A percentile compares a stretch with the other conserved stretches of the same genome.
These are phyloP conservation scores for Rhizophora mangle DNA, from an alignment of 345 rosid genomes.

Conservation along the genomic window DNA sequence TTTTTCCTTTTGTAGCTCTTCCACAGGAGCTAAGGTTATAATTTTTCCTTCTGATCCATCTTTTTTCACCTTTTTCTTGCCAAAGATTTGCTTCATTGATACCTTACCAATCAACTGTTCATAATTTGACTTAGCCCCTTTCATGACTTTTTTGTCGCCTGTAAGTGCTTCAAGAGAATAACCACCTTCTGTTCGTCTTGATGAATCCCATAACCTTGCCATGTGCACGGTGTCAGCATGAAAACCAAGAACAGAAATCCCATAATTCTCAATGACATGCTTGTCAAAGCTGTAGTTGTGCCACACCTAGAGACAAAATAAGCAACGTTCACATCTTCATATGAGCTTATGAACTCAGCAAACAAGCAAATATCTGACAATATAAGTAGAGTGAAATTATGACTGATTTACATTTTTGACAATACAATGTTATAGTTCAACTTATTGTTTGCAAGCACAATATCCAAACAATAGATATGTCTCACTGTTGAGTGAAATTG, in stretches of 20 bases:
- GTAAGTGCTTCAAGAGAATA: slow-evolving; percentile 97
- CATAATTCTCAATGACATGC: slow-evolving; percentile 79
- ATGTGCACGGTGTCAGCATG: slow-evolving; percentile 98
- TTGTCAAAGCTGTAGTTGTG: slow-evolving; percentile 96
- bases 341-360: slow-evolving; percentile 6
- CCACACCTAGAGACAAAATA: slow-evolving; percentile 65
- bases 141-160: slow-evolving; percentile 56
- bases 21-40: slow-evolving; percentile 66
- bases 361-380: background rate
- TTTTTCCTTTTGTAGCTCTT: slow-evolving; percentile 76
- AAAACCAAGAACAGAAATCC: slow-evolving; percentile 73
- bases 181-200: slow-evolving; percentile 74
- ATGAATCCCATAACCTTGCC: slow-evolving; percentile 95
- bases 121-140: slow-evolving; percentile 32
- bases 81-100: slow-evolving; percentile 89
- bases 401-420: background rate
- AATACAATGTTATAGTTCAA: background rate
- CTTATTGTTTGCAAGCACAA: background rate
- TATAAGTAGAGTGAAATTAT: background rate
- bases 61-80: slow-evolving; percentile 70
- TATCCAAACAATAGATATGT: background rate
- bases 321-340: slow-evolving; percentile 12
- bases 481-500: background rate
- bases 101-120: slow-evolving; percentile 70
- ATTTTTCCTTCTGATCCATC: slow-evolving; percentile 90